Evolutionary conservation across 352 stramenopile species (phyloP), one percentile per base, ranked within the genome.

Genomic region (Aphanomyces euteiches): DNA sequence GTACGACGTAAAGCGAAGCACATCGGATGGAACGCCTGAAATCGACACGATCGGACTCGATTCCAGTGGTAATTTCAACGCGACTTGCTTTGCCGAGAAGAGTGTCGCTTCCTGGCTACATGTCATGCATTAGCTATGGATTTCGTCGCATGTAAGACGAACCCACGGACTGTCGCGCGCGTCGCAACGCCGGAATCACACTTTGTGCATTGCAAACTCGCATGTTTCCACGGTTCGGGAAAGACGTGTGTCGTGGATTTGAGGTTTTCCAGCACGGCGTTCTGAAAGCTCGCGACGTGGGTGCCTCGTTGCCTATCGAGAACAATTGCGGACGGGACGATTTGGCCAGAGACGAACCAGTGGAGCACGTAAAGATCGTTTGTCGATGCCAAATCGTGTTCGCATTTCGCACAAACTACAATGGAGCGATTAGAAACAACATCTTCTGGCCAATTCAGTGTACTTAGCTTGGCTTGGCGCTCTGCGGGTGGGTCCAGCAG

Each of bases 281-380:
- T 69, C 19, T 69, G 63, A 21, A 69, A 69, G 45, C 63, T 69
- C 36, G 41, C 63, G 37, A 69, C 63, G n/a, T 69, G 63, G n/a
- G 59, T 47, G 28, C 63, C 63, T 12, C 43, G 36, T 15, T 48
- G 63, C 63, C 63, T 69, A 60, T 17, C 10, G 2, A n/a, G 19
- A 13, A 10, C 7, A 28, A 7, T 13, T 21, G 3, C 1, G 12
- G 15, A 12, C 21, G 12, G 1, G 5, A 7, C 1, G 1, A 13
- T 2, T 21, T 34, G 63, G 7, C 12, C 12, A 5, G 12, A 12
- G 4, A 38, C 36, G 41, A 38, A 69, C 63, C 63, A 69, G 50
- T 69, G 34, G 47, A 69, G 50, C 43, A 69, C 56, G 38, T 59
- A 69, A n/a, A 69, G 50, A 37, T 69, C 63, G 13, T 28, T 21